Percentiles rank a stretch among this genome's conserved stretches.
Conservation (phyloP, 2,329 filamentous ascomycete genomes). For the Exophiala dermatitidis region DNA sequence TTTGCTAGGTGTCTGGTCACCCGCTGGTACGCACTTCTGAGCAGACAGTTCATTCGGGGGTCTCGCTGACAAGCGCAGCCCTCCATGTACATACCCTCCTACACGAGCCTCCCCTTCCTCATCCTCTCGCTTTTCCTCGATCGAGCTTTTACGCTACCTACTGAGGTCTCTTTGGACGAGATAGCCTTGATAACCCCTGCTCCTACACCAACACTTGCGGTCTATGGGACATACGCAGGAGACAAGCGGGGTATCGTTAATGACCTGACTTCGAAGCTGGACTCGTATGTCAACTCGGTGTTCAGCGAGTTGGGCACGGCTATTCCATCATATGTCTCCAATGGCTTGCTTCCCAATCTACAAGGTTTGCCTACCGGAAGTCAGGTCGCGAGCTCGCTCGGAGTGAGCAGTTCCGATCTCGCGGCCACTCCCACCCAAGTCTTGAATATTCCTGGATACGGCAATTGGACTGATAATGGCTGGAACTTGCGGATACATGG, state of each 20-base stretch:
- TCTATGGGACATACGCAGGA: slow-evolving; percentile 38
- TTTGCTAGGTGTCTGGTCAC: not conserved
- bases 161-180: slow-evolving; percentile 12
- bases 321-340: slow-evolving; percentile 54
- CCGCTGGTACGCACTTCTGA: not conserved
- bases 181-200: slow-evolving; percentile 40
- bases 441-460: slow-evolving; percentile 62
- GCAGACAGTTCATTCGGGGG: not conserved
- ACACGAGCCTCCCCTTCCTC: slow-evolving; percentile 2
- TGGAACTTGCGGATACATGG: slow-evolving; percentile 73
- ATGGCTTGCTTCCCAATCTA: slow-evolving; percentile 61
- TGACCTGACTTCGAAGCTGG: slow-evolving; percentile 39
- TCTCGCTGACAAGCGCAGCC: not conserved
- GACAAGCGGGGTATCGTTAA: slow-evolving; percentile 46
- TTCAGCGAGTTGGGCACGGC: slow-evolving; percentile 48
- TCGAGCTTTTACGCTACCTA: slow-evolving; percentile 9
- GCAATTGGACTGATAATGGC: slow-evolving; percentile 69
- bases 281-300: slow-evolving; percentile 30
- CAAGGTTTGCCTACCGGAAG: slow-evolving; percentile 57
- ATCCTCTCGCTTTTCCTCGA: slow-evolving; percentile 1
- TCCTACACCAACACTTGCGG: slow-evolving; percentile 35
- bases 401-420: slow-evolving; percentile 52
- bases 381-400: slow-evolving; percentile 55
- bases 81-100: not conserved
- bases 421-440: slow-evolving; percentile 61